These are phyloP conservation scores for Melampsora americana DNA, from an alignment of 1,284 basidiomycete genomes.

Conservation along the genomic window DNA sequence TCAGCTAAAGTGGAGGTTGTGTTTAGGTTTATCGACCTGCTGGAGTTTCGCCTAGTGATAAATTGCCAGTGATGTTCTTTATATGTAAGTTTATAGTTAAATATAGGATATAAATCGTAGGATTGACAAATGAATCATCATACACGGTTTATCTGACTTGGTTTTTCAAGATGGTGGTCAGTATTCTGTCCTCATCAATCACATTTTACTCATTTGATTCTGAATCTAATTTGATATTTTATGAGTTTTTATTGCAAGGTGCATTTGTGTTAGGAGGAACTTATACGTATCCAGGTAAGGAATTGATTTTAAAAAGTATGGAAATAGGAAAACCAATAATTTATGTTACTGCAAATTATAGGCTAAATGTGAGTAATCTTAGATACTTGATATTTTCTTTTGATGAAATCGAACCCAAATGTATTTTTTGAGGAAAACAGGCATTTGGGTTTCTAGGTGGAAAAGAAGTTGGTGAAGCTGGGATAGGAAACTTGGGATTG, in stretches of 20 bases:
- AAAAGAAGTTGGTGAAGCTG: conserved; percentile 59
- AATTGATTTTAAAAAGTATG: neutral
- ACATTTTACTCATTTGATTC: neutral
- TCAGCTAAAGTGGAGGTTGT: too few species aligned
- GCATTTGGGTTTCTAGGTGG: conserved; percentile 60
- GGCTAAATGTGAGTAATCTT: conserved; percentile 5
- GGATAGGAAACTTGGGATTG: too few species aligned
- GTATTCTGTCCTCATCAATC: too few species aligned
- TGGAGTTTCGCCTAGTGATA: neutral
- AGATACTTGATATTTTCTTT: too few species aligned
- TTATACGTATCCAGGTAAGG: neutral
- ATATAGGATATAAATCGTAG: too few species aligned
- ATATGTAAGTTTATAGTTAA: conserved; percentile 2
- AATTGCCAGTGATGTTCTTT: conserved; percentile 9
- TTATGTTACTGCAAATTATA: neutral
- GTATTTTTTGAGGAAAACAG: neutral
- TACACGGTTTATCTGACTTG: too few species aligned
- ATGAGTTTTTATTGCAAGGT: neutral
- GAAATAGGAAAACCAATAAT: conserved; percentile 1
- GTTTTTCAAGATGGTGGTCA: too few species aligned
- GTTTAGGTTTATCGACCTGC: neutral
- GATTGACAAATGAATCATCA: too few species aligned
- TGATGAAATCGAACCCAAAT: too few species aligned
- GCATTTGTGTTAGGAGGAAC: neutral
- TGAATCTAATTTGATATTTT: neutral